Evolutionary conservation across 371 early-diverging fungal species (phyloP).

Genomic region (Capniomyces stellatus): DNA sequence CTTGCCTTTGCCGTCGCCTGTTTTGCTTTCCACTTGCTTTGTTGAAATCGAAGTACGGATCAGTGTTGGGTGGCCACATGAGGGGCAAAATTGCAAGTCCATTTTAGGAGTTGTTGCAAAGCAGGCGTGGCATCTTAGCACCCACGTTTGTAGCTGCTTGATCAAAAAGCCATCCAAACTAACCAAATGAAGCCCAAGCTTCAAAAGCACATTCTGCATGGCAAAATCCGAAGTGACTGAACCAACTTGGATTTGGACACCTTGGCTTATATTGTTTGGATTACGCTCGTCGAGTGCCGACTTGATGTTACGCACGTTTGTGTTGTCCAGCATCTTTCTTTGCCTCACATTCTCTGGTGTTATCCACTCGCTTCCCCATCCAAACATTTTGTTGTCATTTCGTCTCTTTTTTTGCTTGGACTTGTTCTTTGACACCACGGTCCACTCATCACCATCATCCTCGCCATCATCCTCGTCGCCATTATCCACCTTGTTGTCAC

Average conservation of each 20-base stretch:
- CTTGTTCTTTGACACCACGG: conserved; percentile 9
- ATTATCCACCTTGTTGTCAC: neutral
- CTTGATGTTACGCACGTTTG: conserved; percentile 25
- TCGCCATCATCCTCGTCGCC: conserved; percentile 25
- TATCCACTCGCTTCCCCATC: conserved; percentile 64
- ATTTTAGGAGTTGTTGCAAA: conserved; percentile 68
- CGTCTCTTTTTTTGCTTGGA: conserved; percentile 13
- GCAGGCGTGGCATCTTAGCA: conserved; percentile 89
- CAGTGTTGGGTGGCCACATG: conserved; percentile 79
- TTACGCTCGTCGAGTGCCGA: conserved; percentile 14
- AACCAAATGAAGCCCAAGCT: conserved; percentile 72
- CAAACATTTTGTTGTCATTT: neutral
- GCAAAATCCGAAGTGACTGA: conserved; percentile 91
- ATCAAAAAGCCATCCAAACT: conserved; percentile 72
- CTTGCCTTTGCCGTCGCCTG: conserved; percentile 43
- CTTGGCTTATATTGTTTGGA: conserved; percentile 19
- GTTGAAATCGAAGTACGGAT: conserved; percentile 50
- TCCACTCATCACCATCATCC: conserved; percentile 29
- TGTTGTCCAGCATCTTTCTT: conserved; percentile 6
- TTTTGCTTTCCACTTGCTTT: neutral
- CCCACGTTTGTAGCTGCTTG: conserved; percentile 61
- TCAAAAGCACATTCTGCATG: conserved; percentile 91
- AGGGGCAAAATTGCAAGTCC: conserved; percentile 82
- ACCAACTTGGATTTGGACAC: conserved; percentile 41
- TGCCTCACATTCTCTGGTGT: conserved; percentile 74